A percentile compares a stretch with the other conserved stretches of the same genome.
Evolutionary conservation across 331 rosid genomes (phyloP).

Genomic region (Malus hybrid): DNA sequence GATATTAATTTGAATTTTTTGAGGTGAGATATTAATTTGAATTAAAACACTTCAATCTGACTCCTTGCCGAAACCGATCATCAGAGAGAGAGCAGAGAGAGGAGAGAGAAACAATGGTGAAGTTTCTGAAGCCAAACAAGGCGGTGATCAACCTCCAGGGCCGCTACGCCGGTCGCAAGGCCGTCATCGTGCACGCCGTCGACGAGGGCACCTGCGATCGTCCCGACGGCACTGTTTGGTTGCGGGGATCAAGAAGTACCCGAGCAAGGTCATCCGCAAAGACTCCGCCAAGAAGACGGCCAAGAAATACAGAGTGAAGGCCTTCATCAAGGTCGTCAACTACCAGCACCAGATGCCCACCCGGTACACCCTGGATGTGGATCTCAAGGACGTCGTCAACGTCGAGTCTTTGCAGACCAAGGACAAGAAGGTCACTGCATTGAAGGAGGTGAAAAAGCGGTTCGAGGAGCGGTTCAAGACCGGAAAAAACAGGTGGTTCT

Average conservation of each 20-base stretch:
- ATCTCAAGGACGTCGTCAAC: no score
- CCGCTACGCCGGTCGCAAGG: slow-evolving; percentile 50
- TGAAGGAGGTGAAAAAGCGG: no score
- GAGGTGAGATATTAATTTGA: no score
- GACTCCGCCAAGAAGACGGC: slow-evolving; percentile 18
- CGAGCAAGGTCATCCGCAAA: slow-evolving; percentile 39
- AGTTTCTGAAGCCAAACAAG: slow-evolving; percentile 43
- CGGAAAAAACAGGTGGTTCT: no score
- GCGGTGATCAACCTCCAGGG: slow-evolving; percentile 46
- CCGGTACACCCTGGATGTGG: no score
- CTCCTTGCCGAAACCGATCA: not conserved
- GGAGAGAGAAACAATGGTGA: slow-evolving; percentile 26
- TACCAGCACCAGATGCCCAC: no score
- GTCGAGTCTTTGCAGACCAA: no score
- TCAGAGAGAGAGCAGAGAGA: not conserved
- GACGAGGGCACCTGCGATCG: slow-evolving; percentile 51
- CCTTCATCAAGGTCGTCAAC: no score
- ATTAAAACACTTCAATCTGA: not conserved
- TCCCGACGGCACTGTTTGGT: slow-evolving; percentile 45
- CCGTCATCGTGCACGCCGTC: slow-evolving; percentile 37
- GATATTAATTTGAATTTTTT: no score
- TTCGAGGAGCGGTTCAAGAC: no score
- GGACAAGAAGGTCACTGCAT: no score
- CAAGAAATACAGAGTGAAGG: no score
- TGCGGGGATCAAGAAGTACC: slow-evolving; percentile 45